Evolutionary conservation across 768 basidiomycete genomes (phyloP).

Genomic region (Phlebiopsis flavidoalba): DNA sequence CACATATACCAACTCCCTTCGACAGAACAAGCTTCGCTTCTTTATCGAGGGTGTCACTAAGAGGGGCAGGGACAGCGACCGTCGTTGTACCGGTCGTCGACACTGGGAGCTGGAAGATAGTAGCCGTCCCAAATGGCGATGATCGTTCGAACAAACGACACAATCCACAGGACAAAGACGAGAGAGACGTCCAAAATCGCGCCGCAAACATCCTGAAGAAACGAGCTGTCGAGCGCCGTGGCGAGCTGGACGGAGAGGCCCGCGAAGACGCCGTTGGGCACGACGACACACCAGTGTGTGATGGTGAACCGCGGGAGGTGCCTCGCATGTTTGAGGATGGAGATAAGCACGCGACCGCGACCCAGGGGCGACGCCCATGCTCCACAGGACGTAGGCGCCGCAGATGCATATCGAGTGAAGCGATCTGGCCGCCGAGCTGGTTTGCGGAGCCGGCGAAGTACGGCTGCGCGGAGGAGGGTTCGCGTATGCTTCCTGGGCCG

Average conservation of each 20-base stretch:
- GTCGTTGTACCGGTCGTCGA: not conserved
- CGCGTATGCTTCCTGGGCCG: conserved; percentile 32
- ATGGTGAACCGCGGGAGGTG: conserved; percentile 36
- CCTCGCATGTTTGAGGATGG: conserved; percentile 26
- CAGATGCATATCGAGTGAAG: conserved; percentile 41
- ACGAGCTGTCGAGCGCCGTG: conserved; percentile 37
- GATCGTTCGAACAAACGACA: conserved; percentile 35
- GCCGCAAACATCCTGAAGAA: conserved; percentile 49
- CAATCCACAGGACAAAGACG: conserved; percentile 37
- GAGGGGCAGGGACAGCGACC: not conserved
- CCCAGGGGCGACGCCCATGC: conserved; percentile 49
- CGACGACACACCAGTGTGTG: conserved; percentile 50
- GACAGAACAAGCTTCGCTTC: not conserved
- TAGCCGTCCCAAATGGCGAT: conserved; percentile 39
- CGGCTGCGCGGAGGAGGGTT: conserved; percentile 28
- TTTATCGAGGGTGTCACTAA: not conserved
- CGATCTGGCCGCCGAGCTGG: conserved; percentile 31
- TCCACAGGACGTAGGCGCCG: conserved; percentile 45
- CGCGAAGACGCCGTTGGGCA: conserved; percentile 52
- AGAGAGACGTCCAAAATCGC: conserved; percentile 48
- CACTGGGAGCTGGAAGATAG: conserved; percentile 32
- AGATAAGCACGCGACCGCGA: conserved; percentile 36
- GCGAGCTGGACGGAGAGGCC: conserved; percentile 45
- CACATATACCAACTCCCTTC: not conserved
- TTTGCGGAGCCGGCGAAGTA: not conserved